These are phyloP conservation scores for Fusarium sp. DNA, from an alignment of 2,329 filamentous ascomycete genomes.

Conservation along the genomic window DNA sequence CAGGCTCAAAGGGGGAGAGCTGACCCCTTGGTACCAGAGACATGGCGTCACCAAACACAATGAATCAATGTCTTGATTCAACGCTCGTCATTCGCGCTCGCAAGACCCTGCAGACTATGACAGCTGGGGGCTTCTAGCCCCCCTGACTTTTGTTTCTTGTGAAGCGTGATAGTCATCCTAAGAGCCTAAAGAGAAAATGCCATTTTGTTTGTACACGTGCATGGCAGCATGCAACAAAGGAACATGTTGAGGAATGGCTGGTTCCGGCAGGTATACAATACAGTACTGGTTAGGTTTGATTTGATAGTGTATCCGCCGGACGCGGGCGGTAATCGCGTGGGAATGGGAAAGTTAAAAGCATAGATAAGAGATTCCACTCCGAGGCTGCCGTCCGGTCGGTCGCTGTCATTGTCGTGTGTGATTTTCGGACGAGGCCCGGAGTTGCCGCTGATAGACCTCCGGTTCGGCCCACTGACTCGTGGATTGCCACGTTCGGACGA, in stretches of 20 bases:
- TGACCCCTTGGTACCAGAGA: conserved; percentile 18
- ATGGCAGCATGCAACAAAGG: conserved; percentile 13
- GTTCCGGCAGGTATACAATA: conserved; percentile 9
- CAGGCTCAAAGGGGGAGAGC: conserved; percentile 28
- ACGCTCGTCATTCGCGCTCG: conserved; percentile 22
- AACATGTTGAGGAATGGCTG: conserved; percentile 3
- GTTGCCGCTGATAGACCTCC: conserved; percentile 31
- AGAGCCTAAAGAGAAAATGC: not conserved
- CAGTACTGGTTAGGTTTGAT: not conserved
- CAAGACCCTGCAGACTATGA: conserved; percentile 34
- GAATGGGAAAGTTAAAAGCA: conserved; percentile 10
- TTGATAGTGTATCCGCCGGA: conserved; percentile 23
- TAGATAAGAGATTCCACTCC: conserved; percentile 36
- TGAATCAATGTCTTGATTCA: conserved; percentile 32
- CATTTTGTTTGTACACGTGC: conserved; percentile 24
- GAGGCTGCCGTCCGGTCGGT: conserved; percentile 10
- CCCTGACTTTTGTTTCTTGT: conserved; percentile 27
- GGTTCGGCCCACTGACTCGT: conserved; percentile 37
- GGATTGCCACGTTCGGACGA: conserved; percentile 5
- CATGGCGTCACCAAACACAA: conserved; percentile 34
- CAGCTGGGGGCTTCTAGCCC: conserved; percentile 24
- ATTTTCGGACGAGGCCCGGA: conserved; percentile 32
- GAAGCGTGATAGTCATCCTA: conserved; percentile 19
- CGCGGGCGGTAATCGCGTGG: conserved; percentile 20
- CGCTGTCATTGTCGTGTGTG: not conserved